Base-by-base conservation (phyloP, 768 basidiomycete genomes). In the Agrocybe praecox region DNA sequence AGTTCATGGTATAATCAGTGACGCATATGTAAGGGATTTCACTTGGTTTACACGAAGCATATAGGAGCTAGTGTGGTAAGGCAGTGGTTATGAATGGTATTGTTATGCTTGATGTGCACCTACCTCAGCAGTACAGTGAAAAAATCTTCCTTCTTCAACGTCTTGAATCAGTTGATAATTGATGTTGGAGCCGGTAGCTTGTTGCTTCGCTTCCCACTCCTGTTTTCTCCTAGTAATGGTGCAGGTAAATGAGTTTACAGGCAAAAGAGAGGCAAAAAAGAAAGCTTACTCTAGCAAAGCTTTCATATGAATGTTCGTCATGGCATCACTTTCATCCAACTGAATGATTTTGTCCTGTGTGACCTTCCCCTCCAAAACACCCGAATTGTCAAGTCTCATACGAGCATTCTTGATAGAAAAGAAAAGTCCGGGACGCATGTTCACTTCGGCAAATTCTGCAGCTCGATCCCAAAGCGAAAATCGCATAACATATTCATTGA, bases 111-210 rank as follows among this genome's bases (percentile, higher is more conserved):
- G 14, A 18, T 29, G 32, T 15, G 33, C 62, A 42, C 26, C 4
- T 65, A 87, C 87, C 78, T 88, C 83, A 36, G 85, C 84, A 14
- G 80, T 74, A 59, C 85, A 87, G 46, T 79, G 78, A 57, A 87
- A 79, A 57, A 82, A 78, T 26, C 60, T 65, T 1, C 73, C 72
- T 33, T 73, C 75, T 33, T 67, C 64, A 6, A 74, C 80, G 49
- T 86, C 77, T 62, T 77, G 68, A 57, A 90, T 69, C n/a, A 81
- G 69, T 24, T 68, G 72, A 45, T 83, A 75, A 2, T 77, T 71
- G 47, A 80, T 80, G 58, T 72, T 61, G 23, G 67, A 53, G 17
- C 63, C 66, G 8, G 62, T 55, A 34, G 57, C 62, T n/a, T 52
- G 60, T 18, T 74, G 66, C 22, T 61, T 62, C 52, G 64, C 68